Evolutionary conservation across 225 moss, liverwort and hornwort species (phyloP).

Genomic region (Antitrichia curtipendula): DNA sequence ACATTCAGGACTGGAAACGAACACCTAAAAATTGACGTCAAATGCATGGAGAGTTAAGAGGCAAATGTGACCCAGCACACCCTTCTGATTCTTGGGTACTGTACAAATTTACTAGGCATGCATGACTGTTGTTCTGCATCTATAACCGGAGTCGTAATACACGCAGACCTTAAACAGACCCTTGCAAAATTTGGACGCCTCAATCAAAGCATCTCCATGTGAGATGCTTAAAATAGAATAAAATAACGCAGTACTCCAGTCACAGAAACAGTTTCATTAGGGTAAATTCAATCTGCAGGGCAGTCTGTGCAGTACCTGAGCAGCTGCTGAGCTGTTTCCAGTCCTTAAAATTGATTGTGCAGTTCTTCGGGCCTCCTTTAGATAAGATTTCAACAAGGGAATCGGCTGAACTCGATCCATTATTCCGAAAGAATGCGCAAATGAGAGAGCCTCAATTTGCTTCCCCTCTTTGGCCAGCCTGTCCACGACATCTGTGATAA

Average conservation of each 20-base stretch:
- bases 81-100: neutral
- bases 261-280: neutral
- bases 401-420: constrained; percentile 99
- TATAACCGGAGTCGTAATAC: neutral
- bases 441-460: constrained; percentile 99
- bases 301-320: constrained; percentile 56
- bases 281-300: neutral
- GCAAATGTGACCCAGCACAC: neutral
- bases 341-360: constrained; percentile 86
- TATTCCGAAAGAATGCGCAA: constrained; percentile 97
- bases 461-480: constrained; percentile 99
- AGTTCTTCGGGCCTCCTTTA: constrained; percentile 96
- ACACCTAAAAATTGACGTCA: neutral
- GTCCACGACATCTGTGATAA: constrained; percentile 98
- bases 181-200: neutral
- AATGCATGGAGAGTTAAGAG: neutral
- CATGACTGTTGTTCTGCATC: neutral
- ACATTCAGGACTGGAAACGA: neutral
- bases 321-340: constrained; percentile 96
- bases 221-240: neutral
- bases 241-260: neutral
- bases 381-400: constrained; percentile 87
- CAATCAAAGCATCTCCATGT: neutral
- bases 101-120: neutral
- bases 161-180: neutral